Evolutionary conservation across 208 protist genomes (phyloP), one percentile per base, ranked within the genome.

Genomic region (Leishmania braziliensis): DNA sequence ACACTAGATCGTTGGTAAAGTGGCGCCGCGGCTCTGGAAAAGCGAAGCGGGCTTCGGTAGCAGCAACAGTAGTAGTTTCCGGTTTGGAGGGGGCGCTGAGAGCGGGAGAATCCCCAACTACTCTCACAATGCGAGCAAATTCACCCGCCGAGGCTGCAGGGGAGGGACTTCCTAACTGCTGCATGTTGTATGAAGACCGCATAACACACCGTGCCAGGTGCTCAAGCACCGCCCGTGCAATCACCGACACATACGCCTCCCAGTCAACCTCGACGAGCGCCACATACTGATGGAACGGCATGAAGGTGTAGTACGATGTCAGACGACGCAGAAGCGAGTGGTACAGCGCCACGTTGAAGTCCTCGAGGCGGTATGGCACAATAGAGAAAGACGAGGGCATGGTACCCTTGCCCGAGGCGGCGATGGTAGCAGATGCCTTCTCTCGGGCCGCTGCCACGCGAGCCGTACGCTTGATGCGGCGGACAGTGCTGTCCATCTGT

Each of bases 1-100:
- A 93, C 43, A 87, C 79, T 48, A 96, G 73, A 51, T 94, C 90
- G 79, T 94, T 96, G 18, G 87, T 84, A 58, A 91, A 93, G 56
- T 83, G 56, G 54, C 87, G 91, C 26, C 84, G 82, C 36, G 90
- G 89, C 33, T 84, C 69, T 12, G 90, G 91, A 48, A 95, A 87
- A n/a, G 14, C 39, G 54, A 84, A 84, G 2, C 69, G 56, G 33
- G 58, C 62, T 43, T 48, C 39, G 39, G 58, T 16, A 29, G 48
- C 29, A 39, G 18, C 58, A 23, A n/a, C 60, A 6, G 29, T 70
- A 4, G 36, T 36, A 70, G 29, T 6, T 36, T 14, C 65, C 29
- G 1, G 18, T 26, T 70, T 36, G 39, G 6, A 18, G 46, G 66
- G 39, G 39, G 66, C 39, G 9, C 39, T 48, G 39, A 23, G 18